Percentiles rank a stretch among this genome's conserved stretches.
phyloP scores from a whole-genome alignment of 805 yeast species.

The Wickerhamiella parazyma region DNA sequence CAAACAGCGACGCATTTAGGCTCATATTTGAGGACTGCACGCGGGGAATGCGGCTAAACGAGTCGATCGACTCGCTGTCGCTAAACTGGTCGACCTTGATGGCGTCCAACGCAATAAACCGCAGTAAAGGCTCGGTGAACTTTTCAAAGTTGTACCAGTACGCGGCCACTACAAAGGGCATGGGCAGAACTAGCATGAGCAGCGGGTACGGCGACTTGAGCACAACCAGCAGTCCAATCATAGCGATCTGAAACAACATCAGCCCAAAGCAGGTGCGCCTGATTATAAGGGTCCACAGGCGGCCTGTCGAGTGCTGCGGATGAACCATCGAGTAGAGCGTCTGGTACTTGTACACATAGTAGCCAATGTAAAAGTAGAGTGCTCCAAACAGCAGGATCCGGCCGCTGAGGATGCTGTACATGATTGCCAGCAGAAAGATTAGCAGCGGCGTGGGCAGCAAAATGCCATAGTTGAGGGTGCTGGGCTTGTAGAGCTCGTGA shows the following conservation, averaged over 20 bases:
- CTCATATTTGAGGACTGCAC: constrained; percentile 1
- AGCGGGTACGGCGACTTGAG: constrained; percentile 65
- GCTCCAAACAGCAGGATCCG: constrained; percentile 76
- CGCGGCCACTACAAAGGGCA: constrained; percentile 55
- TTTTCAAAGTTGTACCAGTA: constrained; percentile 71
- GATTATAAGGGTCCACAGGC: constrained; percentile 85
- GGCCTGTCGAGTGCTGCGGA: constrained; percentile 93
- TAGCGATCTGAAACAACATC: constrained; percentile 72
- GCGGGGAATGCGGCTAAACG: constrained; percentile 5
- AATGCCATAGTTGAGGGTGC: constrained; percentile 82
- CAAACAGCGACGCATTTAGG: neutral
- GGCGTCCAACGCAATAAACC: constrained; percentile 78
- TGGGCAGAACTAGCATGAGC: constrained; percentile 59
- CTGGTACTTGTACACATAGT: constrained; percentile 81
- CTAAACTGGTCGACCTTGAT: constrained; percentile 29
- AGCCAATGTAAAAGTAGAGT: constrained; percentile 72
- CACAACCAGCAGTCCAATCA: constrained; percentile 83
- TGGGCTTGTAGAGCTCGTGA: constrained; percentile 66
- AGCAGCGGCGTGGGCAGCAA: constrained; percentile 85
- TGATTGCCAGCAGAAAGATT: constrained; percentile 68
- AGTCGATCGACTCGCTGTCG: neutral
- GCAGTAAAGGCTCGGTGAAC: constrained; percentile 64
- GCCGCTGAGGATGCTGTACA: constrained; percentile 81
- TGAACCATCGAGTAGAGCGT: constrained; percentile 81
- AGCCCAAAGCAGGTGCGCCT: constrained; percentile 73